Base-by-base conservation (phyloP, 2,329 filamentous ascomycete species). In the Penicillium janthinellum region DNA sequence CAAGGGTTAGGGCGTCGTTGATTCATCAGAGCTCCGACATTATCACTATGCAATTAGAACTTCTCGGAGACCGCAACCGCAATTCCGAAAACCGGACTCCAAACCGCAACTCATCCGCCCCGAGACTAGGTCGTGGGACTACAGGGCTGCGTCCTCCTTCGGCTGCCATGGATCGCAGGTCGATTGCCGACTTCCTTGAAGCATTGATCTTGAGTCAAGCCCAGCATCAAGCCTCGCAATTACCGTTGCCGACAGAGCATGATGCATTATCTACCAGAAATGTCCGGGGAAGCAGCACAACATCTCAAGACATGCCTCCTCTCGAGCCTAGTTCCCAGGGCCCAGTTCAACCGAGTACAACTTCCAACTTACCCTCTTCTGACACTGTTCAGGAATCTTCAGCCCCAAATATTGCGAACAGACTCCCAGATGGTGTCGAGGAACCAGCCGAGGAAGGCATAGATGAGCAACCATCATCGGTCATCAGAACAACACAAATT, bases 11-110 rank as follows among this genome's bases (percentile, higher is more conserved):
- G 50, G 77, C 77, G 31, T 79, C 77, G 1, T 65, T 79, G 25
- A 74, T 79, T 17, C 77, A 78, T 59, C 76, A 78, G 48, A 76
- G 76, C 55, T 75, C 77, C 1, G 77, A 78, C 58, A 70, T 78
- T 2, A 77, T 79, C 49, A 79, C 77, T 4, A 79, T 79, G 77
- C 76, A 79, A 52, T 62, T 79, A 41, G 77, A 79, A 53, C 64
- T 79, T 8, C 57, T 78, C 48, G 72, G 72, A 8, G 74, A 72
- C 54, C 74, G 71, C 37, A 69, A 65, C 53, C 57, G 68, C 37
- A 68, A 66, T 37, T 34, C 64, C 3, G 65, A 69, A 28, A 58
- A 62, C 22, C 64, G 68, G 11, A 53, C 49, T 17, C 52, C 54
- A 14, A 42, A 38, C 28, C 57, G 49, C 42, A 45, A 60, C 15